Conservation (phyloP, 2,329 filamentous ascomycete species). For the Leptosphaerulina australis region DNA sequence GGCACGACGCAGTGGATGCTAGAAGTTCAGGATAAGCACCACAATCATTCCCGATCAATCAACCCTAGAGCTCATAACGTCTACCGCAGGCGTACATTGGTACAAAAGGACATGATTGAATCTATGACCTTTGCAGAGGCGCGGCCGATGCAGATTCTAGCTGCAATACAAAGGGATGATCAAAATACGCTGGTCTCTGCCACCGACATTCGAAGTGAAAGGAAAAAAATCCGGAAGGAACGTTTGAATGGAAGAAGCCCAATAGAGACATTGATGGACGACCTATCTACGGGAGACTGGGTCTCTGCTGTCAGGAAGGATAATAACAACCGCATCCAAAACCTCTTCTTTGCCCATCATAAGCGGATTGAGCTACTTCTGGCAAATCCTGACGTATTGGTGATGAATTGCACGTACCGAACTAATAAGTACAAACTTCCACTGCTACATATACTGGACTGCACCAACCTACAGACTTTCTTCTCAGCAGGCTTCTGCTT, state of each 20-base stretch:
- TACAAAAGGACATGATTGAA: slow-evolving; percentile 21
- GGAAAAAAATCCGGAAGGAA: slow-evolving; percentile 16
- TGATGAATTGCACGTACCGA: slow-evolving; percentile 21
- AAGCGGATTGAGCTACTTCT: slow-evolving; percentile 21
- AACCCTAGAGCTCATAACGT: slow-evolving; percentile 20
- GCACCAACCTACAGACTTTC: slow-evolving; percentile 22
- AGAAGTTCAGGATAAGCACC: slow-evolving; percentile 16
- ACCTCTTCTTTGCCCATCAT: slow-evolving; percentile 20
- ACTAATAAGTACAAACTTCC: slow-evolving; percentile 22
- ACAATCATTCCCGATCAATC: slow-evolving; percentile 17
- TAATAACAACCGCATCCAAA: slow-evolving; percentile 14
- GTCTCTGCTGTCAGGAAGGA: slow-evolving; percentile 21
- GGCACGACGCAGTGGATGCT: not conserved
- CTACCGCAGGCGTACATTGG: slow-evolving; percentile 16
- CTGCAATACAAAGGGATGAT: no score
- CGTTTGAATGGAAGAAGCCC: slow-evolving; percentile 16
- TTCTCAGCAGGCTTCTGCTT: slow-evolving; percentile 24
- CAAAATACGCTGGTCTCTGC: no score
- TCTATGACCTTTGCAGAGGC: slow-evolving; percentile 14
- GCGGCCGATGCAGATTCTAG: slow-evolving; percentile 19
- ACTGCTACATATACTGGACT: slow-evolving; percentile 19
- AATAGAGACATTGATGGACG: slow-evolving; percentile 19
- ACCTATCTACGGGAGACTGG: slow-evolving; percentile 18
- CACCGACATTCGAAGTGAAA: slow-evolving; percentile 17
- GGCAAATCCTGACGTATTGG: slow-evolving; percentile 16